Conservation (phyloP, 2,329 filamentous ascomycete species). For the Akanthomyces lecanii region DNA sequence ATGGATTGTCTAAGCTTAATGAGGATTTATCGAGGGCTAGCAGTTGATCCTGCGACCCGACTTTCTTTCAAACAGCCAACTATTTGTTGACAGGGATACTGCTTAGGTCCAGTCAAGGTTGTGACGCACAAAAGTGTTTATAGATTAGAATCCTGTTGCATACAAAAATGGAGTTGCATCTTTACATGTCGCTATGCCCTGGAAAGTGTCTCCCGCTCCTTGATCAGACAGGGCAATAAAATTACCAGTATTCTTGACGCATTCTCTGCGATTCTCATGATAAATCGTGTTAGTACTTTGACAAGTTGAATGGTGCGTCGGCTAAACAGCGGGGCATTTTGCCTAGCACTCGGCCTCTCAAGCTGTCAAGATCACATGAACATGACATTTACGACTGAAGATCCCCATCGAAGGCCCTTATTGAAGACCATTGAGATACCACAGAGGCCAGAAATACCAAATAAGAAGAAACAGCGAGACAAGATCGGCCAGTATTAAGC, state of each 20-base stretch:
- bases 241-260: background rate
- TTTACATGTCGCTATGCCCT: background rate
- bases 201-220: background rate
- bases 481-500: background rate
- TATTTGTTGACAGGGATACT: background rate
- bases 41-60: slow-evolving; percentile 40
- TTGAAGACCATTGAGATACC: background rate
- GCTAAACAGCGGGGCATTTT: slow-evolving; percentile 7
- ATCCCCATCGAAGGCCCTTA: background rate
- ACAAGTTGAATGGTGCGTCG: background rate
- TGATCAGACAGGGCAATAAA: background rate
- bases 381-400: background rate
- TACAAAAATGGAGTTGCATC: slow-evolving; percentile 9
- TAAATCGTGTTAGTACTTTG: background rate
- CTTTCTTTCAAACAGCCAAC: background rate
- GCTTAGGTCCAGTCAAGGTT: background rate
- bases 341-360: background rate
- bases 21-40: slow-evolving; percentile 36
- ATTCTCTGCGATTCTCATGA: too few relatives aligned
- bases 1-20: slow-evolving; percentile 23
- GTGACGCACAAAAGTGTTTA: background rate
- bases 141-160: slow-evolving; percentile 1
- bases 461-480: background rate
- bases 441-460: background rate
- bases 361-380: background rate